phyloP scores from a whole-genome alignment of 495 filamentous ascomycete species.

The Neurospora cerealis region DNA sequence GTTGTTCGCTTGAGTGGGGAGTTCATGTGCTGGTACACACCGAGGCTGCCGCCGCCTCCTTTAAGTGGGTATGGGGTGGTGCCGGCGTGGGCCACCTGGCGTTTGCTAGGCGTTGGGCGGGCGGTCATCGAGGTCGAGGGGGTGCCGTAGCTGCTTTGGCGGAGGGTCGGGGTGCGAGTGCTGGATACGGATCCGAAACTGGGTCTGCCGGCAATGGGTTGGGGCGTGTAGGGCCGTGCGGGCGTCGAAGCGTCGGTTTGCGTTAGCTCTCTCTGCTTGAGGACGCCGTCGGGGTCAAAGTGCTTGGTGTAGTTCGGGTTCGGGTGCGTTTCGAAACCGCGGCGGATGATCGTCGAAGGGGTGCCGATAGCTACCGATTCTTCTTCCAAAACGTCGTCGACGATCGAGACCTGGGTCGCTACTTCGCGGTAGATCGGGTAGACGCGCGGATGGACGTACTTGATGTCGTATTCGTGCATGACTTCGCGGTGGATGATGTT shows the following conservation, averaged over 20 bases:
- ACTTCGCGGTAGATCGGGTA: constrained; percentile 76
- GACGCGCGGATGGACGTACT: constrained; percentile 85
- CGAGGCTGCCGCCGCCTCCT: constrained; percentile 59
- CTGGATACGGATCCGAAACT: constrained; percentile 15
- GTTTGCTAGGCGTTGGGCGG: neutral
- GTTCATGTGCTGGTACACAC: constrained; percentile 68
- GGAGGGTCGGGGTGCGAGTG: neutral
- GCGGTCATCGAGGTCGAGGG: neutral
- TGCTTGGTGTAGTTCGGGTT: constrained; percentile 81
- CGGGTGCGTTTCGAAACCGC: constrained; percentile 74
- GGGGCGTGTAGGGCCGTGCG: neutral
- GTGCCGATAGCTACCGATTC: constrained; percentile 61
- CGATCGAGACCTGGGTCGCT: constrained; percentile 56
- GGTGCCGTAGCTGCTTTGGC: constrained; percentile 5
- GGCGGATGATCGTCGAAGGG: constrained; percentile 66
- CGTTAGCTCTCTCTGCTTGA: neutral
- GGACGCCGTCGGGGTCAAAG: constrained; percentile 55
- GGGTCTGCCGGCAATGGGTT: neutral
- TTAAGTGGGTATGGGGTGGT: neutral
- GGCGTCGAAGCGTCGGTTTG: neutral
- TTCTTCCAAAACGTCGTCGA: constrained; percentile 33
- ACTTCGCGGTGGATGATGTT: constrained; percentile 83
- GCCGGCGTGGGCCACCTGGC: constrained; percentile 5
- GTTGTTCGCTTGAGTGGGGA: constrained; percentile 55
- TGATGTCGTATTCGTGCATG: constrained; percentile 88